These are phyloP conservation scores for Cadophora sp. DNA, from an alignment of 2,329 filamentous ascomycete species.

Conservation along the genomic window DNA sequence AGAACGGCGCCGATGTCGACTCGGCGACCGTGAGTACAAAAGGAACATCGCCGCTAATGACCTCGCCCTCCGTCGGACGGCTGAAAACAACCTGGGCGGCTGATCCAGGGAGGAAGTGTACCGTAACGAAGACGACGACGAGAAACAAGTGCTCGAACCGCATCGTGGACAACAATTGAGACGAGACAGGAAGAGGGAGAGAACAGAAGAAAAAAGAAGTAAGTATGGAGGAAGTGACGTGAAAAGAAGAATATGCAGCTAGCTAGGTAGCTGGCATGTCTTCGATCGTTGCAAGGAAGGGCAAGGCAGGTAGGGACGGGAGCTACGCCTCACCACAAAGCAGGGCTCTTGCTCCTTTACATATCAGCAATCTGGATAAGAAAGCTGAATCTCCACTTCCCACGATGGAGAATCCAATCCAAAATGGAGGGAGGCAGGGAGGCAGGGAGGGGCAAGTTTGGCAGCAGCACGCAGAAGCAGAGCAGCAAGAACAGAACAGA, in stretches of 20 bases:
- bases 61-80: conserved; percentile 22
- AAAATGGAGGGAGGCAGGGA: not conserved
- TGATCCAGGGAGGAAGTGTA: conserved; percentile 20
- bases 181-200: not conserved
- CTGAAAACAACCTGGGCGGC: conserved; percentile 29
- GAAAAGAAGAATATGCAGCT: conserved; percentile 12
- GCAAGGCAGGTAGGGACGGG: not conserved
- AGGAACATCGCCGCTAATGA: conserved; percentile 26
- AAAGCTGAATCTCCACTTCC: not conserved
- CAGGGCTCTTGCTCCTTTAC: conserved; percentile 11
- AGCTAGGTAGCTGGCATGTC: not conserved
- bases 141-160: conserved; percentile 17
- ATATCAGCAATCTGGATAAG: conserved; percentile 10
- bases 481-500: too few relatives aligned
- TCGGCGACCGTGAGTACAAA: conserved; percentile 27
- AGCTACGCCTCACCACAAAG: not conserved
- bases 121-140: conserved; percentile 19
- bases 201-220: not conserved
- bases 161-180: conserved; percentile 22
- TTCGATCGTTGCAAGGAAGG: not conserved
- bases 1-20: conserved; percentile 25
- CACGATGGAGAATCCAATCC: not conserved
- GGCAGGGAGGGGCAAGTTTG: not conserved
- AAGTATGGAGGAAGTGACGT: conserved; percentile 2
- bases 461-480: not conserved